Evolutionary conservation across 805 yeast genomes (phyloP).

Genomic region (Saturnispora halmiae): DNA sequence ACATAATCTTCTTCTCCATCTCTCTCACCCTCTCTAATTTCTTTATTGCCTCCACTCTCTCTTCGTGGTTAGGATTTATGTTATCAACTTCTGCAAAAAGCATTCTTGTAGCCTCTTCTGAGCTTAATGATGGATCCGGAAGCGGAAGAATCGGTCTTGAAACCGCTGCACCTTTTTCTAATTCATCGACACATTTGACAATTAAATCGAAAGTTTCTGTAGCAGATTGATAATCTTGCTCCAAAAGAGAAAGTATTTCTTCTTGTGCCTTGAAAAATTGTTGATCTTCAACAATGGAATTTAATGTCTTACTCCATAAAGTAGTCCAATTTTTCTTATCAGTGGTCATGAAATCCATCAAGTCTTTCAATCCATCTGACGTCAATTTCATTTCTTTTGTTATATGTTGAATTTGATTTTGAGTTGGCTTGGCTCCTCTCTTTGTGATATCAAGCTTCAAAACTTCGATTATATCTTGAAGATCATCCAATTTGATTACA

Average conservation of each 20-base stretch:
- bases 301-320: slow-evolving; percentile 87
- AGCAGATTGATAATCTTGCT: slow-evolving; percentile 73
- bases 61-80: slow-evolving; percentile 73
- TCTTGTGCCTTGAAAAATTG: slow-evolving; percentile 87
- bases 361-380: slow-evolving; percentile 37
- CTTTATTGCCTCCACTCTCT: slow-evolving; percentile 79
- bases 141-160: slow-evolving; percentile 30
- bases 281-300: slow-evolving; percentile 87
- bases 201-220: slow-evolving; percentile 75
- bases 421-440: slow-evolving; percentile 76
- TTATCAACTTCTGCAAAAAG: slow-evolving; percentile 71
- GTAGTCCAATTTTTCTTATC: slow-evolving; percentile 84
- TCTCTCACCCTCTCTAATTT: slow-evolving; percentile 76
- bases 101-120: slow-evolving; percentile 61
- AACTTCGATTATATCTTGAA: slow-evolving; percentile 87
- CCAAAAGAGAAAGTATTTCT: slow-evolving; percentile 68
- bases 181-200: slow-evolving; percentile 71
- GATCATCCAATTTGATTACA: slow-evolving; percentile 75
- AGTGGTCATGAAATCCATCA: slow-evolving; percentile 51
- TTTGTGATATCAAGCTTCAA: slow-evolving; percentile 85
- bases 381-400: slow-evolving; percentile 57
- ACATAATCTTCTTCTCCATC: slow-evolving; percentile 52
- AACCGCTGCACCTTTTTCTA: slow-evolving; percentile 48
- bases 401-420: slow-evolving; percentile 60
- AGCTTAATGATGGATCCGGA: slow-evolving; percentile 49